A percentile compares a stretch with the other conserved stretches of the same genome.
These are phyloP conservation scores for Erodium maritimum DNA, from an alignment of 345 rosid species.

Conservation along the genomic window DNA sequence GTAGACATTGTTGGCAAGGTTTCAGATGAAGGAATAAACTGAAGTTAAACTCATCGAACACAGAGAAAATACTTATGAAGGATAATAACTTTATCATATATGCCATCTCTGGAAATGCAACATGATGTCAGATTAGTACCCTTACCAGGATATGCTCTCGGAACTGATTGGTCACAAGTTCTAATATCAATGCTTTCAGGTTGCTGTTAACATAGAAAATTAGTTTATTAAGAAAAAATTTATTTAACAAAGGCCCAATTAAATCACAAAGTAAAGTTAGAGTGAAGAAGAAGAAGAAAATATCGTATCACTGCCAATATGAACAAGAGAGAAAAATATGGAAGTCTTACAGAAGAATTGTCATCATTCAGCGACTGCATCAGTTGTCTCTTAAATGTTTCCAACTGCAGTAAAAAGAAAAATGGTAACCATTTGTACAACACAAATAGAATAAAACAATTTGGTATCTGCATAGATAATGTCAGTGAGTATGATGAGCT, in stretches of 20 bases:
- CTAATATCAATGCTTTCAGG: conserved; percentile 54
- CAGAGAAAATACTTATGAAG: background rate
- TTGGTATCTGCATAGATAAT: background rate
- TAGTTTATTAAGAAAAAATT: background rate
- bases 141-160: conserved; percentile 40
- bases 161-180: conserved; percentile 49
- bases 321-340: background rate
- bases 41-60: background rate
- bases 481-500: background rate
- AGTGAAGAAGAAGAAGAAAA: conserved; percentile 3
- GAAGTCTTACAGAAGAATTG: conserved; percentile 47
- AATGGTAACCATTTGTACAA: background rate
- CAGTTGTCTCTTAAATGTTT: conserved; percentile 82
- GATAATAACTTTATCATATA: background rate
- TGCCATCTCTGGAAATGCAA: background rate
- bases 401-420: conserved; percentile 37
- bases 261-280: background rate
- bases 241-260: background rate
- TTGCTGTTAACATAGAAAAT: conserved; percentile 22
- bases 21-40: background rate
- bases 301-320: background rate
- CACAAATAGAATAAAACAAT: background rate
- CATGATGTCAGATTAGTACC: conserved; percentile 27
- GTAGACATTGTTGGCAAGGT: too few relatives aligned
- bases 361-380: conserved; percentile 84